Conservation (phyloP, 108 stramenopile genomes). For the Fistulifera solaris region DNA sequence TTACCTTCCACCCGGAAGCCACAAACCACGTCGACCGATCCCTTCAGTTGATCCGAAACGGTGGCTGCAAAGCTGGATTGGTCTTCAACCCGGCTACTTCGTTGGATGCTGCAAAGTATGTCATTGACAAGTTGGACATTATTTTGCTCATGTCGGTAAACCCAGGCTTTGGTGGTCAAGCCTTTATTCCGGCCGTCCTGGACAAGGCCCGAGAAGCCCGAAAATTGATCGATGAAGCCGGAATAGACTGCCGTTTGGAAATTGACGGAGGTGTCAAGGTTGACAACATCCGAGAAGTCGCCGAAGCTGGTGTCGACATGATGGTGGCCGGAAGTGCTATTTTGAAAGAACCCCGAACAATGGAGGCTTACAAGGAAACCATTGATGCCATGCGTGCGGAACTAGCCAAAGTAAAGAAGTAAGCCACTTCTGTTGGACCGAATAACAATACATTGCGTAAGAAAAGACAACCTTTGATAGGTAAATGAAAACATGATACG, state of each 20-base stretch:
- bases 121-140: slow-evolving; percentile 97
- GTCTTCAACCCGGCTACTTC: slow-evolving; percentile 97
- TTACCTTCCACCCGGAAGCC: slow-evolving; percentile 99
- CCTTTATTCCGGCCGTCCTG: slow-evolving; percentile 86
- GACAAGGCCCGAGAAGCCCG: slow-evolving; percentile 94
- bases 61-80: slow-evolving; percentile 97
- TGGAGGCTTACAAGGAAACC: slow-evolving; percentile 91
- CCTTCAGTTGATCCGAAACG: slow-evolving; percentile 87
- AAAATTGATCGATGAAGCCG: slow-evolving; percentile 91
- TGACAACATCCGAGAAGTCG: slow-evolving; percentile 92
- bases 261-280: slow-evolving; percentile 92
- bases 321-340: slow-evolving; percentile 97
- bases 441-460: too few species aligned
- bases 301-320: slow-evolving; percentile 98
- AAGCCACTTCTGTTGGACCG: background rate
- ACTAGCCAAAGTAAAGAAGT: slow-evolving; percentile 45
- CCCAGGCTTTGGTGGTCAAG: slow-evolving; percentile 97
- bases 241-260: slow-evolving; percentile 94
- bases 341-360: slow-evolving; percentile 90
- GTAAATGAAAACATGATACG: too few species aligned
- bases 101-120: slow-evolving; percentile 81
- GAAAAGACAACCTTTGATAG: too few species aligned
- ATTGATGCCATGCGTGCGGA: slow-evolving; percentile 94
- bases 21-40: slow-evolving; percentile 93
- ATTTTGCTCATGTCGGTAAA: slow-evolving; percentile 98